These are phyloP conservation scores for Backusella psychrophila DNA, from an alignment of 192 early-diverging fungal genomes.

Conservation along the genomic window DNA sequence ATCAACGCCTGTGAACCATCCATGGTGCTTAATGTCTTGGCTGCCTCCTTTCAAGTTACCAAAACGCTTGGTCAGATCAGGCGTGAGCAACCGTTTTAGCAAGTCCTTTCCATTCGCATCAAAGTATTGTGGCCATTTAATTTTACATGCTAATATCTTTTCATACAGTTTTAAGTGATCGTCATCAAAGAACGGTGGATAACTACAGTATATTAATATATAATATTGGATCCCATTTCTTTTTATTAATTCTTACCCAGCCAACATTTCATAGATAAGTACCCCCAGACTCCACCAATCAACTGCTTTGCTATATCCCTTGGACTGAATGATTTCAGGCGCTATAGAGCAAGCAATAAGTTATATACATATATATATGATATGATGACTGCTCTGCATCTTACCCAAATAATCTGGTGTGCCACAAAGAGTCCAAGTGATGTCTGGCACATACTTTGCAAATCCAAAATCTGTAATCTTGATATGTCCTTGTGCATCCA, in stretches of 20 bases:
- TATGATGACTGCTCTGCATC: no score
- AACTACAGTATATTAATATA: conserved; percentile 8
- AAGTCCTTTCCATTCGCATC: conserved; percentile 68
- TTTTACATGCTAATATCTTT: conserved; percentile 77
- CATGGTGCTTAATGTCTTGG: conserved; percentile 77
- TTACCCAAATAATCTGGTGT: conserved; percentile 73
- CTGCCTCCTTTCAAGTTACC: conserved; percentile 80
- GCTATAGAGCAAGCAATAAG: conserved; percentile 48
- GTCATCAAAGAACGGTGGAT: conserved; percentile 89
- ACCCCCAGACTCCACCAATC: conserved; percentile 98
- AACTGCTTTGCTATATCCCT: conserved; percentile 79
- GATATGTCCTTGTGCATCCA: conserved; percentile 76
- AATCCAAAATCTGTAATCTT: conserved; percentile 92
- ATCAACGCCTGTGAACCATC: conserved; percentile 79
- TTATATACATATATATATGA: no score
- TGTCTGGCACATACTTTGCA: conserved; percentile 70
- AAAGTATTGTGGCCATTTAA: conserved; percentile 75
- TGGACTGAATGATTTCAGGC: conserved; percentile 86
- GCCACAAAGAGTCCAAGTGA: conserved; percentile 89
- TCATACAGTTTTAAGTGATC: conserved; percentile 87
- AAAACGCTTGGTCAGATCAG: conserved; percentile 77
- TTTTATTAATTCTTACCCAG: conserved; percentile 33
- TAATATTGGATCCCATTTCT: no score
- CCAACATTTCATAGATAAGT: conserved; percentile 88
- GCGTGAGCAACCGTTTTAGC: conserved; percentile 69